phyloP scores from a whole-genome alignment of 768 basidiomycete species.

The Termitomyces sp. region DNA sequence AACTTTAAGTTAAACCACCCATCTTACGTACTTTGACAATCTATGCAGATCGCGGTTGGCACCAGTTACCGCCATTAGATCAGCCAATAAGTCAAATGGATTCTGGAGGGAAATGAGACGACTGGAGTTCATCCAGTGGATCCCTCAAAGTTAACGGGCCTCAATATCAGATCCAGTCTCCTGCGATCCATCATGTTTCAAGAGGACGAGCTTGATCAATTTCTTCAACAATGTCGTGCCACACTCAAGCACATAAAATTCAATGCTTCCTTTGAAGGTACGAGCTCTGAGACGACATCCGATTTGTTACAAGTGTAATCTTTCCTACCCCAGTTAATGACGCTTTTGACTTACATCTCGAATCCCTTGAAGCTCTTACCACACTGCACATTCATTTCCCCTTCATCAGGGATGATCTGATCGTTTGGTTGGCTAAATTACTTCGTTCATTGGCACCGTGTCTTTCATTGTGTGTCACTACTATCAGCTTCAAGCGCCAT shows the following conservation, averaged over 20 bases:
- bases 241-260: not conserved
- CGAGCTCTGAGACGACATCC: not conserved
- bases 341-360: not conserved
- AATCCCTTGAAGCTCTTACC: not conserved
- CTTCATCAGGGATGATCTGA: not conserved
- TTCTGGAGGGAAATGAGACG: not conserved
- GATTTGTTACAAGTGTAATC: not conserved
- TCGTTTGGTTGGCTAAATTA: not conserved
- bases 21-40: not conserved
- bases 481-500: not conserved
- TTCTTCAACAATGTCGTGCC: not conserved
- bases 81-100: not conserved
- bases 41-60: not conserved
- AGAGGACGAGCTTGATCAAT: not conserved
- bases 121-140: not conserved
- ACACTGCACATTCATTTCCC: not conserved
- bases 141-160: not conserved
- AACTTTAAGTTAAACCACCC: not conserved
- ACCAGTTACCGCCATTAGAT: not conserved
- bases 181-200: not conserved
- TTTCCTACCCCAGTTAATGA: not conserved
- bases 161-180: not conserved
- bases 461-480: not conserved
- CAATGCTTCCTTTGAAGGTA: constrained; percentile 1
- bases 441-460: not conserved